A percentile compares a stretch with the other conserved stretches of the same genome.
These are phyloP conservation scores for Amphichorda felina DNA, from an alignment of 2,329 filamentous ascomycete genomes.

Conservation along the genomic window DNA sequence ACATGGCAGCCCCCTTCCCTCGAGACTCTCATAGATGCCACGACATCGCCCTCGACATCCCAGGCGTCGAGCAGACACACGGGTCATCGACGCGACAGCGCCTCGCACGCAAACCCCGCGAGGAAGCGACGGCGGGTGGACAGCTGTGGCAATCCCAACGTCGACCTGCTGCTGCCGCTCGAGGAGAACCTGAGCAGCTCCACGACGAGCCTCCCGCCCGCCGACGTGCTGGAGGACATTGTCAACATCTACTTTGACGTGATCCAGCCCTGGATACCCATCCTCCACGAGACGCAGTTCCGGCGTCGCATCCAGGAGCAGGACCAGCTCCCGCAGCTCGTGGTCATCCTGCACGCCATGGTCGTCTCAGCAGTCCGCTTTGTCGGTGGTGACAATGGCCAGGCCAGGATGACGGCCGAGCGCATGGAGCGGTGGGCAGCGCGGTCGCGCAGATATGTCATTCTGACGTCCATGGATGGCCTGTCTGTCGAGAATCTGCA, in stretches of 20 bases:
- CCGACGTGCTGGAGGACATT: conserved; percentile 7
- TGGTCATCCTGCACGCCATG: conserved; percentile 23
- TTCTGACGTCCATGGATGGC: conserved; percentile 17
- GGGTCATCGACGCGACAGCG: no score
- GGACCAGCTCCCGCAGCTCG: conserved; percentile 12
- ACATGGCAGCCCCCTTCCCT: no score
- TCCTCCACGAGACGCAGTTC: conserved; percentile 19
- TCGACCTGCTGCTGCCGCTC: conserved; percentile 5
- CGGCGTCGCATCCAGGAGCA: conserved; percentile 12
- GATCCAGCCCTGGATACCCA: conserved; percentile 28
- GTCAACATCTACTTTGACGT: conserved; percentile 18
- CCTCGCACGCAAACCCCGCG: no score
- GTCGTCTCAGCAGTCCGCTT: conserved; percentile 11
- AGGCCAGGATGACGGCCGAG: no score
- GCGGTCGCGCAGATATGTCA: no score
- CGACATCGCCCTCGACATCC: no score
- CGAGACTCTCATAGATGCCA: no score
- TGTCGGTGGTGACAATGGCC: conserved; percentile 5
- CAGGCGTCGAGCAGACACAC: no score
- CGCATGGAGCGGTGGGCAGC: no score
- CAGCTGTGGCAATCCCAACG: conserved; percentile 11
- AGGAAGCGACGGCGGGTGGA: conserved; percentile 8
- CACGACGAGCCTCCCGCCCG: conserved; percentile 7
- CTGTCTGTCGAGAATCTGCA: conserved; percentile 23
- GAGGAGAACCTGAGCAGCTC: conserved; percentile 12